phyloP scores from a whole-genome alignment of 2,329 filamentous ascomycete genomes.

The Aspergillus puulaauensis region DNA sequence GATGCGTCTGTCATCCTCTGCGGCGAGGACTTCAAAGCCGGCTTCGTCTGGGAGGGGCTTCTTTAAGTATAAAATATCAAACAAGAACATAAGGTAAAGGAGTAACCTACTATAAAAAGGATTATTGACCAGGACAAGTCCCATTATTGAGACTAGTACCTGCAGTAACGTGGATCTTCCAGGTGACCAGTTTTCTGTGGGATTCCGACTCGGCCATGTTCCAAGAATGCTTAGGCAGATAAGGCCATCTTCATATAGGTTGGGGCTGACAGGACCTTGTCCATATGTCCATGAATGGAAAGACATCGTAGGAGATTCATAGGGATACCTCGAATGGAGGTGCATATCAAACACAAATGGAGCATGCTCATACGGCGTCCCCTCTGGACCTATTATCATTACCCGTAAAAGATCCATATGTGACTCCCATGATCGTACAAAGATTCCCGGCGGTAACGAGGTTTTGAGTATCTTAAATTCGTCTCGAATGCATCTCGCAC shows the following conservation, averaged over 20 bases:
- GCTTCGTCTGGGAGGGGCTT: conserved; percentile 52
- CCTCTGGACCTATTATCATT: conserved; percentile 57
- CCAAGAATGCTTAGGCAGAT: conserved; percentile 61
- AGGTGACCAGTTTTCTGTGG: conserved; percentile 55
- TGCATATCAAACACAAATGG: conserved; percentile 63
- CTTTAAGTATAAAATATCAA: background rate
- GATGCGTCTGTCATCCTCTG: conserved; percentile 45
- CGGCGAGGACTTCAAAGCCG: conserved; percentile 56
- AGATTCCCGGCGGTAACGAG: conserved; percentile 57
- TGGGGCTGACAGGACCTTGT: conserved; percentile 58
- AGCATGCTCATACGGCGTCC: conserved; percentile 61
- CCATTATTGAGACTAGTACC: conserved; percentile 57
- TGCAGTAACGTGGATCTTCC: conserved; percentile 57
- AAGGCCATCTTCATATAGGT: conserved; percentile 63
- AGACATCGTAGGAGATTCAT: conserved; percentile 53
- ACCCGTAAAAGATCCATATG: conserved; percentile 59
- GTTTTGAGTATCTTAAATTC: conserved; percentile 59
- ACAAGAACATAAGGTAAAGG: background rate
- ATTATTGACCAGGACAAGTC: conserved; percentile 57
- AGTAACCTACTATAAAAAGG: conserved; percentile 57
- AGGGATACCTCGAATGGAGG: conserved; percentile 51
- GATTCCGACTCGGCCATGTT: conserved; percentile 57
- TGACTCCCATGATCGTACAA: conserved; percentile 59
- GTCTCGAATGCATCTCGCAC: conserved; percentile 53
- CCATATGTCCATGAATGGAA: conserved; percentile 61